Percentiles rank a stretch among this genome's conserved stretches.
phyloP scores from a whole-genome alignment of 768 basidiomycete genomes.

The Tulasnella calospora region DNA sequence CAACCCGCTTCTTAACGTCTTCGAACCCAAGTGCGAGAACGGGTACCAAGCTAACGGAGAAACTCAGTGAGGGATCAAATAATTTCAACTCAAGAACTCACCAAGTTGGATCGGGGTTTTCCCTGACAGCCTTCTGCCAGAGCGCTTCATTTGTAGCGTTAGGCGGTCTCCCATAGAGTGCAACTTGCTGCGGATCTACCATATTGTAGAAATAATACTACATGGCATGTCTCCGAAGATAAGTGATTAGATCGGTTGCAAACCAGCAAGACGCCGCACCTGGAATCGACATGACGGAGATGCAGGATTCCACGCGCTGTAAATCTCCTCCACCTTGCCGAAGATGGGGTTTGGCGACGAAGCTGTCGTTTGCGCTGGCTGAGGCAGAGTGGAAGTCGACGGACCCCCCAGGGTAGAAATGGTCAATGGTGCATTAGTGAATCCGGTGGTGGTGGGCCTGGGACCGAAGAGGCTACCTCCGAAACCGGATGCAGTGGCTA shows the following conservation, averaged over 20 bases:
- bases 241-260: background rate
- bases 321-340: conserved; percentile 57
- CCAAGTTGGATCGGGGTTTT: conserved; percentile 80
- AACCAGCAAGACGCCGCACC: conserved; percentile 41
- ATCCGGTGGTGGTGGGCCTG: conserved; percentile 30
- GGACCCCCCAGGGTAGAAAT: conserved; percentile 35
- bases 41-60: conserved; percentile 57
- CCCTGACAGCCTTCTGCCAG: conserved; percentile 73
- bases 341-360: conserved; percentile 41
- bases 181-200: conserved; percentile 63
- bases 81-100: conserved; percentile 36
- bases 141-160: conserved; percentile 65
- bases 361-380: conserved; percentile 33
- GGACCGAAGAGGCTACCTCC: conserved; percentile 30
- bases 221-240: background rate
- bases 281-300: conserved; percentile 75
- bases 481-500: conserved; percentile 36
- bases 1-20: conserved; percentile 70
- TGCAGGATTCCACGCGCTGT: conserved; percentile 64
- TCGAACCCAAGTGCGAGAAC: conserved; percentile 78
- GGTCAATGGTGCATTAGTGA: conserved; percentile 39
- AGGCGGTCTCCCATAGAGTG: conserved; percentile 62
- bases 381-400: background rate
- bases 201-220: conserved; percentile 83
- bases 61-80: background rate